phyloP scores from a whole-genome alignment of 331 rosid genomes.

The Stylosanthes scabra region DNA sequence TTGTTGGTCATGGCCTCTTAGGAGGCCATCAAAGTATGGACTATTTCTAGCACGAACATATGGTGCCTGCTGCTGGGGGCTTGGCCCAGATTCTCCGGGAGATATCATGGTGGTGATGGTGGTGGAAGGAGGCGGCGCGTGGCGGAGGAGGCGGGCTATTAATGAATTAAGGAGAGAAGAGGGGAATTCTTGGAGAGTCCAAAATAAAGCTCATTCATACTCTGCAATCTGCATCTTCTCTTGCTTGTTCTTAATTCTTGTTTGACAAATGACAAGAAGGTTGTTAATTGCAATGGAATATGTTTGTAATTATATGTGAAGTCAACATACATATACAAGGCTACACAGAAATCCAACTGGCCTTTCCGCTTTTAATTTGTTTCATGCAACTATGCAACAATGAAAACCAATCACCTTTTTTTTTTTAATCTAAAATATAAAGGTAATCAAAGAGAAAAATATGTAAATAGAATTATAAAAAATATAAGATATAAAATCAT shows the following conservation, averaged over 20 bases:
- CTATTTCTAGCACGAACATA: conserved; percentile 51
- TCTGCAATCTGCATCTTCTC: not conserved
- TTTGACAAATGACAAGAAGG: not conserved
- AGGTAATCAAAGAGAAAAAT: too few relatives aligned
- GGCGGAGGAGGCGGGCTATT: conserved; percentile 6
- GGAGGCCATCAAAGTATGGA: conserved; percentile 53
- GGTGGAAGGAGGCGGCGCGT: conserved; percentile 17
- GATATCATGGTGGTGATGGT: conserved; percentile 31
- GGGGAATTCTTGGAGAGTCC: conserved; percentile 50
- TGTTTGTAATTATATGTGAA: not conserved
- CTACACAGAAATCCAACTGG: not conserved
- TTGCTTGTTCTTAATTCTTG: conserved; percentile 4
- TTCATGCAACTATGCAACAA: not conserved
- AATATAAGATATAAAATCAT: too few relatives aligned
- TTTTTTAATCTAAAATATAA: too few relatives aligned
- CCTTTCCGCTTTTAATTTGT: not conserved
- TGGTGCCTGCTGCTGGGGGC: conserved; percentile 51
- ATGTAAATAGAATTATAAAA: too few relatives aligned
- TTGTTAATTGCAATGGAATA: conserved; percentile 12
- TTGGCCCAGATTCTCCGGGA: too few relatives aligned
- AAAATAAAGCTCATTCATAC: conserved; percentile 25
- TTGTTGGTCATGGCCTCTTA: conserved; percentile 34
- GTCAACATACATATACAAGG: not conserved
- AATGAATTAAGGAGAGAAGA: conserved; percentile 26
- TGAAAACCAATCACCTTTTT: too few relatives aligned